Evolutionary conservation across 139 green algal genomes (phyloP).

Genomic region (Closterium sp.): DNA sequence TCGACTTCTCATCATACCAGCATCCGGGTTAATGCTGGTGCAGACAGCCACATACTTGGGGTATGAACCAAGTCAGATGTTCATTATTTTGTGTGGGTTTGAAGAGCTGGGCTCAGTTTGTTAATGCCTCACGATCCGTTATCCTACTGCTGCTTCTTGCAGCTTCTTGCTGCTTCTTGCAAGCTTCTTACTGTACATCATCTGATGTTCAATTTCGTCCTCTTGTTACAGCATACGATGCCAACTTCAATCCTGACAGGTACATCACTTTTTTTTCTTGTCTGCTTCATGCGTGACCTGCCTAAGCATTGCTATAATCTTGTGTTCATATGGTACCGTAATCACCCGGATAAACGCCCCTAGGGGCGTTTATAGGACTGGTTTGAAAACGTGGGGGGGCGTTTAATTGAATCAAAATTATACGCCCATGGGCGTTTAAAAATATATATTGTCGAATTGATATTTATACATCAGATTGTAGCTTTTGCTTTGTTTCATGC

Average conservation of each 20-base stretch:
- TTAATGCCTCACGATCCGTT: neutral
- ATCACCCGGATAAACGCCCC: no score
- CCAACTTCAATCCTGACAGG: neutral
- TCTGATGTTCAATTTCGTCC: neutral
- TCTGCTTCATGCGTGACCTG: neutral
- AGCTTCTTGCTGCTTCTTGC: neutral
- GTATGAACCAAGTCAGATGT: neutral
- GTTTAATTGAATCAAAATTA: no score
- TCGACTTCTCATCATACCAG: neutral
- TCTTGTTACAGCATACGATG: neutral
- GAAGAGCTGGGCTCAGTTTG: neutral
- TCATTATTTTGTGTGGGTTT: neutral
- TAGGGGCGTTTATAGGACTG: no score
- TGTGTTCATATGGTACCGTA: no score
- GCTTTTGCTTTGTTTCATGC: no score
- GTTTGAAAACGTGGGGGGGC: no score
- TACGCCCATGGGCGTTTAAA: no score
- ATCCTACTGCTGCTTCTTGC: no score
- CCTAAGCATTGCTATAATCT: no score
- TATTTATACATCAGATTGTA: no score
- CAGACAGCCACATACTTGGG: neutral
- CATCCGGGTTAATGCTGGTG: neutral
- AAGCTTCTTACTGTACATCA: neutral
- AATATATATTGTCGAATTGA: no score
- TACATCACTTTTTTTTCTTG: neutral